Evolutionary conservation across 1,284 basidiomycete species (phyloP).

Genomic region (Papiliotrema terrestris): DNA sequence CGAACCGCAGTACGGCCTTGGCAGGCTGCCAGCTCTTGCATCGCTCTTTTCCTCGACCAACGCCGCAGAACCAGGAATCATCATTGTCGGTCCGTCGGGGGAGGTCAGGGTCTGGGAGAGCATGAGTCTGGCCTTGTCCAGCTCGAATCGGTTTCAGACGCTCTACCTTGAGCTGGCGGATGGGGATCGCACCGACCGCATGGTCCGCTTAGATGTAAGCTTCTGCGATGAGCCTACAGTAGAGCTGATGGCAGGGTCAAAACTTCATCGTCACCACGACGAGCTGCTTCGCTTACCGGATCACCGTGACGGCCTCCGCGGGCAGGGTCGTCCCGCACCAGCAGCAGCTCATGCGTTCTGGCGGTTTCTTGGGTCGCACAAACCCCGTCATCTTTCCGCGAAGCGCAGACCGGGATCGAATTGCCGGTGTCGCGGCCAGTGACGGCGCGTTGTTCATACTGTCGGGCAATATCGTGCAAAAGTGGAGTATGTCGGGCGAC

Average conservation of each 20-base stretch:
- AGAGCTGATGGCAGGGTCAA: conserved; percentile 20
- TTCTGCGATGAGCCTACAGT: neutral
- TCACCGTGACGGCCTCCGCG: conserved; percentile 34
- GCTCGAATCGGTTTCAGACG: conserved; percentile 31
- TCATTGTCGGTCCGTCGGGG: conserved; percentile 45
- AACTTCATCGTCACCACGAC: conserved; percentile 46
- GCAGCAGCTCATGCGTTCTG: conserved; percentile 34
- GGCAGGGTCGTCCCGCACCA: conserved; percentile 35
- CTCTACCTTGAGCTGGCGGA: conserved; percentile 28
- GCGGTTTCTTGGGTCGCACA: conserved; percentile 42
- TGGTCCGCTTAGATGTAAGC: conserved; percentile 38
- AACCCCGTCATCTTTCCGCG: conserved; percentile 27
- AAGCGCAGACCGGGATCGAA: conserved; percentile 27
- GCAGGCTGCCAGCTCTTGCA: conserved; percentile 33
- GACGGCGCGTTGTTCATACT: conserved; percentile 30
- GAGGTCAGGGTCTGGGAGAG: conserved; percentile 49
- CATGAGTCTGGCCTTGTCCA: conserved; percentile 46
- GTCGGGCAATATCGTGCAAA: conserved; percentile 35
- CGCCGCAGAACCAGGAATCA: conserved; percentile 48
- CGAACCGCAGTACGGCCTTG: conserved; percentile 23
- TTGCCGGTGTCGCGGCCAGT: conserved; percentile 22
- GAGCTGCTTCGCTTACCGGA: conserved; percentile 37
- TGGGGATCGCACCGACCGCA: conserved; percentile 41
- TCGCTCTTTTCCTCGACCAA: conserved; percentile 29
- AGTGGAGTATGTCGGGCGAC: conserved; percentile 35